These are phyloP conservation scores for Xylaria hypoxylon DNA, from an alignment of 2,329 filamentous ascomycete species.

Conservation along the genomic window DNA sequence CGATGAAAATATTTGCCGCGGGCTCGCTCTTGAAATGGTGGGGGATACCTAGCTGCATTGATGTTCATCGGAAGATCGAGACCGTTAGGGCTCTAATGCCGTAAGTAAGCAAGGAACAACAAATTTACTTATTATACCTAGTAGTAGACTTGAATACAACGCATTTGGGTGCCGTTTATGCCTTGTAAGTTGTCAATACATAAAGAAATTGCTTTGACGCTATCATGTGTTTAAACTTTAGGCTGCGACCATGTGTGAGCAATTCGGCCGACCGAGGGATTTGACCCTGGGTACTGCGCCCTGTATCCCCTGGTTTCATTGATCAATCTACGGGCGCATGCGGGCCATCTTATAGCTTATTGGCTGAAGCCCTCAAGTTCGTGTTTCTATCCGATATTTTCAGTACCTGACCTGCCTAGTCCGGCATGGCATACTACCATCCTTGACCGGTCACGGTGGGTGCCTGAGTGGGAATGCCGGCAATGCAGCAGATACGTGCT, in stretches of 20 bases:
- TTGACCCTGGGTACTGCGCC: not conserved
- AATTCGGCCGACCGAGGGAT: not conserved
- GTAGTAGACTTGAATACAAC: too few relatives aligned
- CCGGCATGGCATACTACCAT: not conserved
- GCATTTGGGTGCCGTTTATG: too few relatives aligned
- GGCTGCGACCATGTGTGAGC: too few relatives aligned
- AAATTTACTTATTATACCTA: too few relatives aligned
- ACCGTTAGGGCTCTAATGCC: not conserved
- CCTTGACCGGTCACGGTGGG: slow-evolving; percentile 9
- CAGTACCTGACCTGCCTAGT: slow-evolving; percentile 7
- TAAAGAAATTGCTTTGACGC: too few relatives aligned
- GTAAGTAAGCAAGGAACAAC: too few relatives aligned
- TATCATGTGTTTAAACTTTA: too few relatives aligned
- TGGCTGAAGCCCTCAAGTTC: slow-evolving; percentile 1
- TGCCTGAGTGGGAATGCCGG: slow-evolving; percentile 2
- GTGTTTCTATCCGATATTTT: not conserved
- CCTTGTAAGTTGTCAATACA: too few relatives aligned
- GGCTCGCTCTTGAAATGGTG: too few relatives aligned
- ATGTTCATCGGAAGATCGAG: not conserved
- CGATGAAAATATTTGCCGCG: too few relatives aligned
- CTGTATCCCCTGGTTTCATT: not conserved
- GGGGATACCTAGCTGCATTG: not conserved
- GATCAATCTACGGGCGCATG: slow-evolving; percentile 6
- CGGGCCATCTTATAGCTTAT: not conserved
- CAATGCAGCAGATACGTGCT: not conserved